Conservation (phyloP, 495 filamentous ascomycete species). For the Astrothelium subdiscretum region DNA sequence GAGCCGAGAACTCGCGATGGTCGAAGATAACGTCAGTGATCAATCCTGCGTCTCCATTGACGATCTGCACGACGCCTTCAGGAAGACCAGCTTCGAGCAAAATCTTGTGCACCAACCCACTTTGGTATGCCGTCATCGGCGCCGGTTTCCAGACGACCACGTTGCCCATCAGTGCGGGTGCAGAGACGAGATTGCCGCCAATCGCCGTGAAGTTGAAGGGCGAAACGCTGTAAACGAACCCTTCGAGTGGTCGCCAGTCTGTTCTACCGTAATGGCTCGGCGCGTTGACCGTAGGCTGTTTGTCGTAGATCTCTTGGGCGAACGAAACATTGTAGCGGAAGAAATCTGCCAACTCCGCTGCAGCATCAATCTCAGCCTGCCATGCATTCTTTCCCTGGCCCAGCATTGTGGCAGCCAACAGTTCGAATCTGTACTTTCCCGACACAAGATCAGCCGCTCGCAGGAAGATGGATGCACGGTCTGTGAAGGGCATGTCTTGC, state of each 20-base stretch:
- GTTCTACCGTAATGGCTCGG: slow-evolving; percentile 39
- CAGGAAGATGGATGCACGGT: slow-evolving; percentile 71
- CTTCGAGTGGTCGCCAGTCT: slow-evolving; percentile 75
- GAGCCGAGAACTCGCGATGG: slow-evolving; percentile 59
- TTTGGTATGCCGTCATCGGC: slow-evolving; percentile 62
- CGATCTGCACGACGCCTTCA: slow-evolving; percentile 68
- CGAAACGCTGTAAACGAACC: slow-evolving; percentile 76
- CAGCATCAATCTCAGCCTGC: slow-evolving; percentile 84
- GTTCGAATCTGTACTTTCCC: slow-evolving; percentile 71
- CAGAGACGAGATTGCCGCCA: slow-evolving; percentile 51
- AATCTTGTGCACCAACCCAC: slow-evolving; percentile 67
- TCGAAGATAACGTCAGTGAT: slow-evolving; percentile 57
- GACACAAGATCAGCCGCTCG: slow-evolving; percentile 73
- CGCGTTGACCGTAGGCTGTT: slow-evolving; percentile 68
- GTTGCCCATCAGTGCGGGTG: slow-evolving; percentile 54
- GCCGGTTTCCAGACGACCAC: slow-evolving; percentile 86
- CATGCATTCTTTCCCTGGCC: slow-evolving; percentile 85
- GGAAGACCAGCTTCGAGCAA: slow-evolving; percentile 81
- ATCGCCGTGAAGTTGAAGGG: slow-evolving; percentile 90
- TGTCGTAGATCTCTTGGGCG: slow-evolving; percentile 74
- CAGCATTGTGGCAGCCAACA: slow-evolving; percentile 79
- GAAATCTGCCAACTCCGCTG: slow-evolving; percentile 74
- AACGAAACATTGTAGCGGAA: slow-evolving; percentile 77
- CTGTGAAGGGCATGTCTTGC: slow-evolving; percentile 66
- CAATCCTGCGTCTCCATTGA: slow-evolving; percentile 63